These are phyloP conservation scores for Orbilia ellipsospora DNA, from an alignment of 2,329 filamentous ascomycete species.

Conservation along the genomic window DNA sequence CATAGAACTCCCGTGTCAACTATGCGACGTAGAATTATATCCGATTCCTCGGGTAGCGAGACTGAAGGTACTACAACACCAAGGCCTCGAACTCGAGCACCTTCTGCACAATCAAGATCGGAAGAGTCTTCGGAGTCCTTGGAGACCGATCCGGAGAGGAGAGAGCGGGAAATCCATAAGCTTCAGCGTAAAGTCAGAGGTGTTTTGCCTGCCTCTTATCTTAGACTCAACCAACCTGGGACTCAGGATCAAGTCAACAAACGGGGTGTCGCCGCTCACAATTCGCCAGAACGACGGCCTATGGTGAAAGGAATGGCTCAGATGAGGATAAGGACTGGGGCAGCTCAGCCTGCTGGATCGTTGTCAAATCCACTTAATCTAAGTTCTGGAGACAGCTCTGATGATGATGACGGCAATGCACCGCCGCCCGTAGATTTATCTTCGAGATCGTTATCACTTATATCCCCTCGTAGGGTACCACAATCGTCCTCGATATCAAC, in stretches of 20 bases:
- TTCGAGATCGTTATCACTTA: too few species aligned
- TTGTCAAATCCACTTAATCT: conserved; percentile 31
- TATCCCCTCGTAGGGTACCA: neutral
- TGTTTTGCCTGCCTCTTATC: conserved; percentile 49
- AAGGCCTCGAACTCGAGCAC: neutral
- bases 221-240: conserved; percentile 37
- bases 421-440: neutral
- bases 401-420: conserved; percentile 1
- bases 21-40: conserved; percentile 13
- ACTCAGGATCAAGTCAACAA: conserved; percentile 12
- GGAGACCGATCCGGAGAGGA: conserved; percentile 15
- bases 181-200: conserved; percentile 42
- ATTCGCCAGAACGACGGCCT: conserved; percentile 33
- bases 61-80: conserved; percentile 15
- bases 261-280: neutral
- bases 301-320: conserved; percentile 47
- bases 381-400: conserved; percentile 35
- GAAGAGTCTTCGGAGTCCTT: conserved; percentile 23
- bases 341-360: conserved; percentile 41
- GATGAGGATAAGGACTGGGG: conserved; percentile 42
- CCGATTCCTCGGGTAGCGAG: conserved; percentile 43
- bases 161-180: conserved; percentile 35
- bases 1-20: conserved; percentile 23
- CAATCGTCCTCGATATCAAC: neutral
- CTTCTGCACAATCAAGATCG: conserved; percentile 5